These are phyloP conservation scores for Thalassiosira exigua DNA, from an alignment of 352 stramenopile genomes.

Conservation along the genomic window DNA sequence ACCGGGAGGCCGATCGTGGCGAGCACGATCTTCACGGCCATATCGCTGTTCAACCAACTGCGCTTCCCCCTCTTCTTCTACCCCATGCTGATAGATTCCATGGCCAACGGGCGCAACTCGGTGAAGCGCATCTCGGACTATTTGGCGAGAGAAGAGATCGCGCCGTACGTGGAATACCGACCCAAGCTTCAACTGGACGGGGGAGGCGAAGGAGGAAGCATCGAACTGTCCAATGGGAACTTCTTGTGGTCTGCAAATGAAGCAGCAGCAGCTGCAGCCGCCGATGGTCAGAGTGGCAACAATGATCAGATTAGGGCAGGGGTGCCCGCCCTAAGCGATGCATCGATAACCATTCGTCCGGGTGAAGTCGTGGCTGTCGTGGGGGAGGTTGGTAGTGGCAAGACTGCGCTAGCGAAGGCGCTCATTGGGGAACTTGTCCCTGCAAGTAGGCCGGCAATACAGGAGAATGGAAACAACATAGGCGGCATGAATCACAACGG, in stretches of 20 bases:
- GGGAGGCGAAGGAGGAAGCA: conserved; percentile 52
- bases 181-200: conserved; percentile 26
- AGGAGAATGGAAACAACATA: conserved; percentile 1
- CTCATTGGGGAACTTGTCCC: conserved; percentile 77
- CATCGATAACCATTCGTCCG: conserved; percentile 64
- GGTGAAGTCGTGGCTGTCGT: conserved; percentile 84
- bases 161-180: conserved; percentile 63
- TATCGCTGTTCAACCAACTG: conserved; percentile 84
- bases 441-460: conserved; percentile 29
- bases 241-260: conserved; percentile 67
- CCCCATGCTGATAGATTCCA: conserved; percentile 81
- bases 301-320: background rate
- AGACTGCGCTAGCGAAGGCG: conserved; percentile 72
- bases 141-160: conserved; percentile 67
- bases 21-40: conserved; percentile 80
- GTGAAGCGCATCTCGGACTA: conserved; percentile 73
- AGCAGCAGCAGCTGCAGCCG: conserved; percentile 14
- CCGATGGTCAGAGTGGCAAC: background rate
- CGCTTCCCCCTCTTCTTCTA: conserved; percentile 85
- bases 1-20: conserved; percentile 71
- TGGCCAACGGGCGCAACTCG: conserved; percentile 76
- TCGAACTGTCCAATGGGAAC: conserved; percentile 76
- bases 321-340: conserved; percentile 60
- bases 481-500: conserved; percentile 34
- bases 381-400: conserved; percentile 78